Conservation (phyloP, 1,139 yeast species). For the Geotrichum europaeum region DNA sequence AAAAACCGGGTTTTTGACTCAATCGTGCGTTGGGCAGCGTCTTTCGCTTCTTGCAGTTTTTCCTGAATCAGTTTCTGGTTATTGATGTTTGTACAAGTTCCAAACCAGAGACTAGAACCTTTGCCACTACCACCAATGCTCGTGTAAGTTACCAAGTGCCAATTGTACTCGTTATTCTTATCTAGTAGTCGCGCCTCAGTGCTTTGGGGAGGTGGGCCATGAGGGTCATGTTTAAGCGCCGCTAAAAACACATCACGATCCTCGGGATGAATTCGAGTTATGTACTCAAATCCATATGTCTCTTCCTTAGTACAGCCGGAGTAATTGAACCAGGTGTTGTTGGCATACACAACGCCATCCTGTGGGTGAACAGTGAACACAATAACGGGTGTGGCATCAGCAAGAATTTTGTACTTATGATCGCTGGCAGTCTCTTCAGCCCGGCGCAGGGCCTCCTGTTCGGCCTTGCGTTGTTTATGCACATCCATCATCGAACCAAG, state of each 20-base stretch:
- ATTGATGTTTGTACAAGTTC: constrained; percentile 35
- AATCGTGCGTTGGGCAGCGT: constrained; percentile 86
- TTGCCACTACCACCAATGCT: constrained; percentile 22
- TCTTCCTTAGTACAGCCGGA: constrained; percentile 30
- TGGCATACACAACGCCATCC: constrained; percentile 33
- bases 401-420: constrained; percentile 33
- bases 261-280: constrained; percentile 28
- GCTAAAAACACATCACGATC: constrained; percentile 30
- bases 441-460: constrained; percentile 30
- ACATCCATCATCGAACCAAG: constrained; percentile 36
- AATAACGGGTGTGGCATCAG: constrained; percentile 35
- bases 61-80: constrained; percentile 42
- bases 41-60: constrained; percentile 74
- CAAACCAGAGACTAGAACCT: constrained; percentile 29
- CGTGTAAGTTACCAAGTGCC: constrained; percentile 32
- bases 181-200: constrained; percentile 29
- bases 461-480: constrained; percentile 34
- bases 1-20: constrained; percentile 87
- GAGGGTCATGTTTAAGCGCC: constrained; percentile 19
- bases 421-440: constrained; percentile 34
- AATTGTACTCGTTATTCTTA: constrained; percentile 28
- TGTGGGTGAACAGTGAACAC: constrained; percentile 32
- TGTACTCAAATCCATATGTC: constrained; percentile 32
- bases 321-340: constrained; percentile 34
- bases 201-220: constrained; percentile 20